Evolutionary conservation across 2,329 filamentous ascomycete species (phyloP).

Genomic region (Capronia americana): DNA sequence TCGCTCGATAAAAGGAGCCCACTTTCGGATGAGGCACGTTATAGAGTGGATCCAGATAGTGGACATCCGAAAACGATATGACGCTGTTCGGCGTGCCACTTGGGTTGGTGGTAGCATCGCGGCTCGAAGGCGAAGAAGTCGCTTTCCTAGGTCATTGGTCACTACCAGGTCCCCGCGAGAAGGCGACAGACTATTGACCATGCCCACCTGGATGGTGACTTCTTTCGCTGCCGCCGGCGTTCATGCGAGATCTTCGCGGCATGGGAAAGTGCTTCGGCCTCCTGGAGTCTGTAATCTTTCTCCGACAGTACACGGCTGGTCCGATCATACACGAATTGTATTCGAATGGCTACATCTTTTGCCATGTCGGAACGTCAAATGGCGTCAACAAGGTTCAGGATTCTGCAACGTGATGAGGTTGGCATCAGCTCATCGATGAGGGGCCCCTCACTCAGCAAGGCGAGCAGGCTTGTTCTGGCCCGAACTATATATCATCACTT

Average conservation of each 20-base stretch:
- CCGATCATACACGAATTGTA: background rate
- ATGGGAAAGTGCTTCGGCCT: conserved; percentile 1
- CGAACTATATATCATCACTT: background rate
- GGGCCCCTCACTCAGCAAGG: background rate
- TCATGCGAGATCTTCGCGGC: background rate
- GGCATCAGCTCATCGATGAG: conserved; percentile 2
- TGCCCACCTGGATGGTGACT: background rate
- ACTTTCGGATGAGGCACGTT: background rate
- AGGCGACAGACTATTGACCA: background rate
- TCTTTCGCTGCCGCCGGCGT: background rate
- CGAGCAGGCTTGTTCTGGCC: background rate
- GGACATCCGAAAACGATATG: background rate
- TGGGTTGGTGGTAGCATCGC: background rate
- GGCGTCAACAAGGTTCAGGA: background rate
- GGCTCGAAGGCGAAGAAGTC: background rate
- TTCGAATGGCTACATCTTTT: background rate
- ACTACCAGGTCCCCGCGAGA: background rate
- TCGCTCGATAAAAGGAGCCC: conserved; percentile 2
- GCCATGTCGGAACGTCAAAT: background rate
- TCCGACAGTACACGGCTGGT: conserved; percentile 1
- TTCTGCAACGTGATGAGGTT: conserved; percentile 1
- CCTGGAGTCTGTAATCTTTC: background rate
- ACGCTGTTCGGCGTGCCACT: background rate
- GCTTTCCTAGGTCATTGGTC: background rate
- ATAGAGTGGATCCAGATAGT: background rate